Base-by-base conservation (phyloP, 345 rosid species). In the Bretschneidera sinensis region DNA sequence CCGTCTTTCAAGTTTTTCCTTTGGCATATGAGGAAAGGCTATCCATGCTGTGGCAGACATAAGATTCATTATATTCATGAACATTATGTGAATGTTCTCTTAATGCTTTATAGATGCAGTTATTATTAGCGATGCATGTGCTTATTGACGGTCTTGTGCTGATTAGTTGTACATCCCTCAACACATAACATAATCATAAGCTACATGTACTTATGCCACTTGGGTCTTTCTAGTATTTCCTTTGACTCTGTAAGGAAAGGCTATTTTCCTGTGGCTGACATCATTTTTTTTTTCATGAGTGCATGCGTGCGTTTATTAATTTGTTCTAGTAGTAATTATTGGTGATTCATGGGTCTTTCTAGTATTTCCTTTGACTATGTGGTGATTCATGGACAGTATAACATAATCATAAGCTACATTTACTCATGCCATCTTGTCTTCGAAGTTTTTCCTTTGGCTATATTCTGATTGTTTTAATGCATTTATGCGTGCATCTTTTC, bases 71-170 rank as follows among this genome's bases (percentile, higher is more conserved):
- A 28, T 2, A 28, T 28, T 28, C 33, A 28, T 28, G 3, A 28
- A 2, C 8, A 28, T 28, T 3, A 28, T 3, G 33, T 8, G 33
- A 28, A 28, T 8, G n/a, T n/a, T n/a, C n/a, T n/a, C n/a, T n/a
- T n/a, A n/a, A n/a, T 28, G 33, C 33, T 2, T 28, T 28, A 28
- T 28, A 28, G 33, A 2, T 28, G 33, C 8, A 8, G 33, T 28
- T 28, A 28, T 28, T 28, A 28, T 28, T 28, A 28, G 33, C 8
- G 33, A 28, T 28, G 33, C 8, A 28, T 17, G 81, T 69, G 79
- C 74, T 75, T 72, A 71, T 71, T 59, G 79, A 78, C 75, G 78
- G 80, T 80, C 82, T 74, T 83, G 78, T 81, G 78, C 76, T 76
- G 73, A 49, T 67, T 52, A 69, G 67, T 62, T 43, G 2, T 35